Conservation (phyloP, 768 basidiomycete genomes). For the Lyophyllum shimeji region DNA sequence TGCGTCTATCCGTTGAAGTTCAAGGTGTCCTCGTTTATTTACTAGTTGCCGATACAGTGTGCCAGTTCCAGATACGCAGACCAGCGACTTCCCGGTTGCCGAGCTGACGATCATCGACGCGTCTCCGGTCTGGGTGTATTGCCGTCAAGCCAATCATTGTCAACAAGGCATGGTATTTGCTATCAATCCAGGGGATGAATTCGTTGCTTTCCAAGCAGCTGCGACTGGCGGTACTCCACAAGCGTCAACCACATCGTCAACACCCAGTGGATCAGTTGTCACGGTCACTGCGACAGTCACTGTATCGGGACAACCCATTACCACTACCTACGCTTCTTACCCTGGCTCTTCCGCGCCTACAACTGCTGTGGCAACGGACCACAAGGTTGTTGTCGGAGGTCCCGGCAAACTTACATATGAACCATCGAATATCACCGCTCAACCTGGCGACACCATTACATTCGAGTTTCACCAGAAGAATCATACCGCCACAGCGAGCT, state of each 20-base stretch:
- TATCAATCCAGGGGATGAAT: constrained; percentile 56
- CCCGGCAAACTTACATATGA: constrained; percentile 34
- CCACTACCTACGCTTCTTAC: constrained; percentile 22
- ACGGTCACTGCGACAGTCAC: constrained; percentile 36
- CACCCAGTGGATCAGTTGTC: constrained; percentile 8
- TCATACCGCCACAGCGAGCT: constrained; percentile 45
- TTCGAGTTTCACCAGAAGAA: constrained; percentile 51
- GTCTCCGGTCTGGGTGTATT: constrained; percentile 59
- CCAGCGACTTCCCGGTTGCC: constrained; percentile 44
- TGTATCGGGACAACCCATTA: constrained; percentile 24
- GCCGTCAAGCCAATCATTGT: constrained; percentile 48
- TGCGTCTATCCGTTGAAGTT: not conserved
- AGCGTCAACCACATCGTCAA: constrained; percentile 1
- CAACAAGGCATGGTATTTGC: constrained; percentile 52
- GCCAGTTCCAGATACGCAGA: constrained; percentile 42
- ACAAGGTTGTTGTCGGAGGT: constrained; percentile 44
- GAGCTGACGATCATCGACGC: constrained; percentile 39
- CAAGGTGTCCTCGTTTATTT: not conserved
- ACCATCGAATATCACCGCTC: constrained; percentile 46
- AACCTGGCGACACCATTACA: constrained; percentile 46
- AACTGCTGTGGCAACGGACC: constrained; percentile 26
- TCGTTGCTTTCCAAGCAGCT: constrained; percentile 53
- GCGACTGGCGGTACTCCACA: constrained; percentile 36
- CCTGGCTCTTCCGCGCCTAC: constrained; percentile 24
- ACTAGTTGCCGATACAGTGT: constrained; percentile 28